These are phyloP conservation scores for Teratosphaeria epicoccoides DNA, from an alignment of 2,329 filamentous ascomycete genomes.

Conservation along the genomic window DNA sequence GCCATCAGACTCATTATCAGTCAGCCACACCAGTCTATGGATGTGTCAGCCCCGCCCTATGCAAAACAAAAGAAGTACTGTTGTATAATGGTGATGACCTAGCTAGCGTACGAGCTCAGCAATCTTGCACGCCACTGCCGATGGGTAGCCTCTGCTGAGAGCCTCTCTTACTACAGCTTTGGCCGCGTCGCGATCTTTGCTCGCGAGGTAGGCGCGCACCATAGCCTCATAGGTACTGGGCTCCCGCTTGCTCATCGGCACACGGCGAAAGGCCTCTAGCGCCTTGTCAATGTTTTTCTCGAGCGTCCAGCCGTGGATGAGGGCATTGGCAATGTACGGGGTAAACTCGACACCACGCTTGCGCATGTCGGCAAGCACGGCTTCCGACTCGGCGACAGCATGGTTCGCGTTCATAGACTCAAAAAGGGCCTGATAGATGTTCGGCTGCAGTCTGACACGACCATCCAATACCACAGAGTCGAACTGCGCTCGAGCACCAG, in stretches of 20 bases:
- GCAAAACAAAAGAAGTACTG: neutral
- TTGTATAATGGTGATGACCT: neutral
- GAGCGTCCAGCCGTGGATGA: slow-evolving; percentile 92
- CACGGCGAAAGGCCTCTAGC: slow-evolving; percentile 65
- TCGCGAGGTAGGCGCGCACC: slow-evolving; percentile 82
- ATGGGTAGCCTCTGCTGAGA: slow-evolving; percentile 78
- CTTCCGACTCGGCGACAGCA: slow-evolving; percentile 56
- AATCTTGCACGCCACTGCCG: slow-evolving; percentile 86
- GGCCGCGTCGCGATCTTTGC: slow-evolving; percentile 67
- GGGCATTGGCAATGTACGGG: slow-evolving; percentile 93
- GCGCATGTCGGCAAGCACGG: slow-evolving; percentile 66
- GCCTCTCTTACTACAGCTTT: slow-evolving; percentile 79
- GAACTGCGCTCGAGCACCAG: slow-evolving; percentile 70
- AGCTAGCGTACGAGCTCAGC: slow-evolving; percentile 59
- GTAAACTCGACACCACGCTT: slow-evolving; percentile 69
- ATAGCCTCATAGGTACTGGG: slow-evolving; percentile 98
- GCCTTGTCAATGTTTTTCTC: slow-evolving; percentile 73
- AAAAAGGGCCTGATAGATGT: slow-evolving; percentile 91
- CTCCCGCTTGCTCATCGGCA: slow-evolving; percentile 70
- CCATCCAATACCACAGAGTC: slow-evolving; percentile 63
- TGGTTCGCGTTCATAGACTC: slow-evolving; percentile 96
- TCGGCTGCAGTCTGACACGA: slow-evolving; percentile 63
- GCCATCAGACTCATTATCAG: neutral
- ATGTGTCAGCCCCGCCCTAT: neutral
- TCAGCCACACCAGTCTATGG: neutral